Conservation (phyloP, 208 protist species). For the Entamoeba moshkovskii region DNA sequence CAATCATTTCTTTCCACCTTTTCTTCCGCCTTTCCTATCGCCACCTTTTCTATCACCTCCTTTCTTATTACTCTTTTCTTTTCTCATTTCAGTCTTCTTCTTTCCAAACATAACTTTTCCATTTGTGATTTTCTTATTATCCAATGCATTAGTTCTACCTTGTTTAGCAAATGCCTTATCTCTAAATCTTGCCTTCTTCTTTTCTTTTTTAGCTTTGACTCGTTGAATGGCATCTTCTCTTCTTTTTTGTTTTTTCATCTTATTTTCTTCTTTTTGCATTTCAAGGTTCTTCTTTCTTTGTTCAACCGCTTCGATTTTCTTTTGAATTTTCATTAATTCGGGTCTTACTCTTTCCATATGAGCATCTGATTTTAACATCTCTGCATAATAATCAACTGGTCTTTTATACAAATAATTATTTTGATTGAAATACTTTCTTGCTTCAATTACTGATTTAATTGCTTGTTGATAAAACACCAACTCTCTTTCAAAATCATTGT, state of each 20-base stretch:
- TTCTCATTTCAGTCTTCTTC: no score
- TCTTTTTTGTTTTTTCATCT: background rate
- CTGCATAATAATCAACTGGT: slow-evolving; percentile 41
- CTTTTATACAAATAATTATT: background rate
- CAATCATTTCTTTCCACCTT: no score
- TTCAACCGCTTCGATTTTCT: slow-evolving; percentile 13
- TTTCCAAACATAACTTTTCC: no score
- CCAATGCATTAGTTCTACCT: background rate
- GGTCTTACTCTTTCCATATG: slow-evolving; percentile 28
- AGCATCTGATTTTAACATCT: slow-evolving; percentile 35
- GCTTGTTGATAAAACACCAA: background rate
- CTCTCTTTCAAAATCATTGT: slow-evolving; percentile 1
- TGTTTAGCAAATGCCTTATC: background rate
- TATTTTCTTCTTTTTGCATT: slow-evolving; percentile 33
- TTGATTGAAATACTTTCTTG: background rate
- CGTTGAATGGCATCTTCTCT: background rate
- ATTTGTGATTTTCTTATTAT: no score
- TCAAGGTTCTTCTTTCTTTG: slow-evolving; percentile 26
- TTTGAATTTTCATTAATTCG: slow-evolving; percentile 23
- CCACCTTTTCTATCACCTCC: no score
- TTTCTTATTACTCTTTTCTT: no score
- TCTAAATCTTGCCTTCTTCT: background rate
- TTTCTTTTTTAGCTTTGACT: background rate
- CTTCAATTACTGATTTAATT: background rate
- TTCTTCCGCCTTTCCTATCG: no score